Percentiles rank a stretch among this genome's conserved stretches.
phyloP scores from a whole-genome alignment of 1,284 basidiomycete species.

The Macrocystidia cucumis region DNA sequence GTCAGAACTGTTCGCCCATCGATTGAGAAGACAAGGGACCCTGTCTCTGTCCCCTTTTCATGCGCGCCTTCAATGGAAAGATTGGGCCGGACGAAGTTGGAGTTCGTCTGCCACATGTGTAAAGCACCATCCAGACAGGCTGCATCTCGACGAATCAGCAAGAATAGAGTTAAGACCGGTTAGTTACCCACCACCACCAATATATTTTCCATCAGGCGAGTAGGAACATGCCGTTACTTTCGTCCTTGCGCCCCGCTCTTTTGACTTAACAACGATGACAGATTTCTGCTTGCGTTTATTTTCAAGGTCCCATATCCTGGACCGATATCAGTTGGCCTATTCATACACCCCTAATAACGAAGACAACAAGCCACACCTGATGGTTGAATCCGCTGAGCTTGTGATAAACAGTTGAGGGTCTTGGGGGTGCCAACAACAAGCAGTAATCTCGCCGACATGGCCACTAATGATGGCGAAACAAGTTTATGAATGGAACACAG shows the following conservation, averaged over 20 bases:
- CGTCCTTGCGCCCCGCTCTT: conserved; percentile 91
- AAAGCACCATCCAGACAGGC: conserved; percentile 88
- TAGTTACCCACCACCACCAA: conserved; percentile 68
- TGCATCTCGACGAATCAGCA: conserved; percentile 21
- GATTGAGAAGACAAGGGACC: conserved; percentile 77
- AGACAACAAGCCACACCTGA: conserved; percentile 52
- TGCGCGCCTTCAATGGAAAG: conserved; percentile 85
- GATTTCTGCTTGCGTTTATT: conserved; percentile 86
- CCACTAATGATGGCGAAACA: conserved; percentile 46
- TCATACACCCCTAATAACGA: neutral
- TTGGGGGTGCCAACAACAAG: conserved; percentile 89
- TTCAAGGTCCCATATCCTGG: conserved; percentile 89
- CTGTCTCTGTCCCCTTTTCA: conserved; percentile 73
- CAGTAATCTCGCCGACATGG: conserved; percentile 88
- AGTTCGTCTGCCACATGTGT: conserved; percentile 89
- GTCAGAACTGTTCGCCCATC: conserved; percentile 81
- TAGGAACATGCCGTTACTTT: conserved; percentile 87
- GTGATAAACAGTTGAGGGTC: conserved; percentile 84
- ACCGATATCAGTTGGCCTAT: neutral
- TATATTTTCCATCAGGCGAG: conserved; percentile 78
- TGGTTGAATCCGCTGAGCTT: conserved; percentile 90
- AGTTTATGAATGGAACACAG: conserved; percentile 4
- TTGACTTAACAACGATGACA: conserved; percentile 94
- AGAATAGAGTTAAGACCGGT: conserved; percentile 10
- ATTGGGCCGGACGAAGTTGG: conserved; percentile 88